These are phyloP conservation scores for Pugionium cornutum DNA, from an alignment of 345 rosid genomes.

Conservation along the genomic window DNA sequence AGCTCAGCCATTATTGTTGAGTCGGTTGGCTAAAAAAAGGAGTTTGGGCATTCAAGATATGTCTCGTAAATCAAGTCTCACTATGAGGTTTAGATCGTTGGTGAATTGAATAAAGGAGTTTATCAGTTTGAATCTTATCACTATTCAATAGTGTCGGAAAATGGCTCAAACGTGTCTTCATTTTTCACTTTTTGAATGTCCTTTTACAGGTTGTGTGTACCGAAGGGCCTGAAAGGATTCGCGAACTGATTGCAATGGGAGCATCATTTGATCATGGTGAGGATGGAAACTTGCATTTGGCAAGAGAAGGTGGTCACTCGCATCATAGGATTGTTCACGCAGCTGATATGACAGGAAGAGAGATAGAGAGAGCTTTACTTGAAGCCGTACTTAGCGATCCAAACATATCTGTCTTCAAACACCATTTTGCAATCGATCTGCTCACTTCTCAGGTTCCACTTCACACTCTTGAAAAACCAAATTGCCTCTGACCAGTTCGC, in stretches of 20 bases:
- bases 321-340: slow-evolving; percentile 93
- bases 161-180: slow-evolving; percentile 4
- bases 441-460: slow-evolving; percentile 77
- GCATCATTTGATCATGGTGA: slow-evolving; percentile 91
- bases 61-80: not conserved
- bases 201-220: slow-evolving; percentile 83
- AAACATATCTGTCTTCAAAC: slow-evolving; percentile 73
- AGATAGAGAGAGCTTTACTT: slow-evolving; percentile 91
- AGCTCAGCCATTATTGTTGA: not conserved
- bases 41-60: not conserved
- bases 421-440: slow-evolving; percentile 88
- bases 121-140: not conserved
- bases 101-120: not conserved
- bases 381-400: slow-evolving; percentile 79
- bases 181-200: slow-evolving; percentile 12
- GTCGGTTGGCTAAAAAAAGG: not conserved
- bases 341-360: slow-evolving; percentile 98
- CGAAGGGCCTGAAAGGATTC: slow-evolving; percentile 94
- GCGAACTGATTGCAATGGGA: slow-evolving; percentile 90
- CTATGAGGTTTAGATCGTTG: slow-evolving; percentile 8
- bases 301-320: slow-evolving; percentile 98
- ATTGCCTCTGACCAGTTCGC: slow-evolving; percentile 2
- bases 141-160: not conserved
- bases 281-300: slow-evolving; percentile 95
- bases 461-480: not conserved